Conservation (phyloP, 2,329 filamentous ascomycete genomes). For the Penicillium sp. region DNA sequence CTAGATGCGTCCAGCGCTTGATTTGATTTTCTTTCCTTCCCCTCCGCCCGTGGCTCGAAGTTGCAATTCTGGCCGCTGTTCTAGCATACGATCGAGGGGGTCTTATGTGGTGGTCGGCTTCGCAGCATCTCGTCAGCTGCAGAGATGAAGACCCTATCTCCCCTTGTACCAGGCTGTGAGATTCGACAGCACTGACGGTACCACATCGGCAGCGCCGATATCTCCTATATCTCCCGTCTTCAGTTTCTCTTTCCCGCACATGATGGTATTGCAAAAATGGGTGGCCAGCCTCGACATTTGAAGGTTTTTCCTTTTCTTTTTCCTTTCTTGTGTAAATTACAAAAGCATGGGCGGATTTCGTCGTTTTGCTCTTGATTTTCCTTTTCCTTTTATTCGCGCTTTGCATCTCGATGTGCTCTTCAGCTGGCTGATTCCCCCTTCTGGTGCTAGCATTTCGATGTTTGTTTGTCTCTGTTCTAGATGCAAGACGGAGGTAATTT, state of each 20-base stretch:
- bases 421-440: constrained; percentile 15
- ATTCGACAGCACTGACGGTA: constrained; percentile 4
- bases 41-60: background rate
- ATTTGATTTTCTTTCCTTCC: background rate
- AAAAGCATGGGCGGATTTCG: constrained; percentile 33
- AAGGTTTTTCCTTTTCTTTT: constrained; percentile 5
- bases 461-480: constrained; percentile 7
- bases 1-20: constrained; percentile 19
- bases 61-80: background rate
- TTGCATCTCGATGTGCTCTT: constrained; percentile 18
- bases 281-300: constrained; percentile 12
- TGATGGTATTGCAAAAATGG: constrained; percentile 14
- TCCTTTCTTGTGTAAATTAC: constrained; percentile 31
- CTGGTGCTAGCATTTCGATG: constrained; percentile 10
- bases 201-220: background rate
- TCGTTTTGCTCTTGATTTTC: constrained; percentile 14
- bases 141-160: background rate
- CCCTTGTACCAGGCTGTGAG: background rate
- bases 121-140: background rate
- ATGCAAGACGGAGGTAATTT: constrained; percentile 17
- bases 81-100: background rate
- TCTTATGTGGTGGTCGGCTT: background rate
- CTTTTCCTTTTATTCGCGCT: constrained; percentile 3
- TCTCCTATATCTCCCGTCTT: constrained; percentile 1
- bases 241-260: constrained; percentile 10